Percentiles rank a stretch among this genome's conserved stretches.
These are phyloP conservation scores for Pholiota molesta DNA, from an alignment of 768 basidiomycete species.

Conservation along the genomic window DNA sequence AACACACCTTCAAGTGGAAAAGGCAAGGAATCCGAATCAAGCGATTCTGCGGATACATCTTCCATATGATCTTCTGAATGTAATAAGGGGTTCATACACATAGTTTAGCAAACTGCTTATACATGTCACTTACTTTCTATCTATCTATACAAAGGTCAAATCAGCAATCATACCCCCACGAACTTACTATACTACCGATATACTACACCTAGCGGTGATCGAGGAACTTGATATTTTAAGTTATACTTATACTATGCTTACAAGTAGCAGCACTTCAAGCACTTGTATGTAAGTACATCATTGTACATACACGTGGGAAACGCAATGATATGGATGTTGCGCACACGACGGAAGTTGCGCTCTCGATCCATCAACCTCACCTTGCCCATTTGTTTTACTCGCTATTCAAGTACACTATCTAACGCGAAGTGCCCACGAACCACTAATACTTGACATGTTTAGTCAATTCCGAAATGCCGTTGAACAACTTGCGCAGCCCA, in stretches of 20 bases:
- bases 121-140: neutral
- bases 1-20: slow-evolving; percentile 45
- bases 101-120: neutral
- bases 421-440: neutral
- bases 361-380: neutral
- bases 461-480: slow-evolving; percentile 74
- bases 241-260: too few relatives aligned
- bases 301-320: neutral
- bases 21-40: slow-evolving; percentile 51
- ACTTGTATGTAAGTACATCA: too few relatives aligned
- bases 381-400: neutral
- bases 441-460: slow-evolving; percentile 54
- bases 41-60: neutral
- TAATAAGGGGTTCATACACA: neutral
- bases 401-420: neutral
- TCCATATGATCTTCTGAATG: neutral
- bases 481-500: slow-evolving; percentile 63
- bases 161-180: too few relatives aligned
- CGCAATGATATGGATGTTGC: neutral
- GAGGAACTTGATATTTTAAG: too few relatives aligned
- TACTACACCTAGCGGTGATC: too few relatives aligned
- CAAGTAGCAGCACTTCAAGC: neutral
- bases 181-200: too few relatives aligned
- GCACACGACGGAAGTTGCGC: neutral
- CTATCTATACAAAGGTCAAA: neutral